Evolutionary conservation across 2,329 filamentous ascomycete genomes (phyloP).

Genomic region (Colletotrichum sp.): DNA sequence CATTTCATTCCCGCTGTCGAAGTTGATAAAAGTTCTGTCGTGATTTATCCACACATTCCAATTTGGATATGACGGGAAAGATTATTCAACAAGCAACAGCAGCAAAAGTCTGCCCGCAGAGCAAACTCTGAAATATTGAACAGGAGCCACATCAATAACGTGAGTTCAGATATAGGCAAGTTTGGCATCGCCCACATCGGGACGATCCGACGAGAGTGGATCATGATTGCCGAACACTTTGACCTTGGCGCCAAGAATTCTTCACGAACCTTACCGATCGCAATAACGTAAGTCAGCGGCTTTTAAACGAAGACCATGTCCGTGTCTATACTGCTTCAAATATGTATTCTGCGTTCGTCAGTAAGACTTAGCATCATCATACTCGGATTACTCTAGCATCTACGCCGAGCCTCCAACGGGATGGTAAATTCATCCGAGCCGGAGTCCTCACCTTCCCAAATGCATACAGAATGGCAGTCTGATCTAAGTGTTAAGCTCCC

Average conservation of each 20-base stretch:
- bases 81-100: rapidly evolving
- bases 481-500: background rate
- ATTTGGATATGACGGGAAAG: background rate
- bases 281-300: background rate
- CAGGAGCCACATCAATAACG: background rate
- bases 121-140: background rate
- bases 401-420: background rate
- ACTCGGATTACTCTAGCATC: background rate
- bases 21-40: background rate
- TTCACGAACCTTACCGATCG: background rate
- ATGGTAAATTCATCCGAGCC: background rate
- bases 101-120: background rate
- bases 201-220: background rate
- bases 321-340: background rate
- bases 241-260: background rate
- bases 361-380: background rate
- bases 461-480: background rate
- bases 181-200: background rate
- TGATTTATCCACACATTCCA: background rate
- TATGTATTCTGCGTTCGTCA: rapidly evolving
- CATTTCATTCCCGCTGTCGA: background rate
- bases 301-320: background rate
- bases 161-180: background rate
- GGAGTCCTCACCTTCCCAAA: background rate
- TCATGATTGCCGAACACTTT: background rate